Percentiles rank a stretch among this genome's conserved stretches.
Evolutionary conservation across 768 basidiomycete genomes (phyloP).

Genomic region (Xanthoconium stramineum): DNA sequence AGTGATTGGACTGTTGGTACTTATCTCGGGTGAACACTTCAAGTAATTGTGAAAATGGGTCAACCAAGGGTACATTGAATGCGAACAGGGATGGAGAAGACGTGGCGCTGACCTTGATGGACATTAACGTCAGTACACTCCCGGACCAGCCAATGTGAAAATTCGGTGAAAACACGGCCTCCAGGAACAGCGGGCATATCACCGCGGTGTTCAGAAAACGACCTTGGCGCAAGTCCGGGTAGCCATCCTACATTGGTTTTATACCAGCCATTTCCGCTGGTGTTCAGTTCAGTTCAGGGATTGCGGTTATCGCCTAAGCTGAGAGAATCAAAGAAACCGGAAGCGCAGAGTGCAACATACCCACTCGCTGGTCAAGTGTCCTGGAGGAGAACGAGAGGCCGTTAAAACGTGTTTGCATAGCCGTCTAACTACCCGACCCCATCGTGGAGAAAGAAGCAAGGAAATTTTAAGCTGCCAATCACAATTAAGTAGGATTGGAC

Average conservation of each 20-base stretch:
- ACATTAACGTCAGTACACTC: too few species aligned
- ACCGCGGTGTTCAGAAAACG: not conserved
- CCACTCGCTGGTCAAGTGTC: not conserved
- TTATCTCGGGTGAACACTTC: not conserved
- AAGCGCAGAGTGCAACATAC: not conserved
- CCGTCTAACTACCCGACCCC: slow-evolving; percentile 1
- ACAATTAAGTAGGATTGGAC: not conserved
- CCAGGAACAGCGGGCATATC: not conserved
- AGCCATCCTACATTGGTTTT: too few species aligned
- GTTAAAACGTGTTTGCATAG: not conserved
- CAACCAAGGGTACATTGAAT: not conserved
- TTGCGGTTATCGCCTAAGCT: not conserved
- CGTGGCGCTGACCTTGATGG: too few species aligned
- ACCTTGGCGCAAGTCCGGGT: too few species aligned
- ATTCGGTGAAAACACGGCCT: not conserved
- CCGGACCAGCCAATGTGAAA: too few species aligned
- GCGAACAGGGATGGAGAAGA: not conserved
- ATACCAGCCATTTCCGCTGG: not conserved
- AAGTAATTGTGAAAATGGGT: not conserved
- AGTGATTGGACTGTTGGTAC: too few species aligned
- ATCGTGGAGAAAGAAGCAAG: slow-evolving; percentile 15
- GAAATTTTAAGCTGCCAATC: not conserved
- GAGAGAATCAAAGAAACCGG: not conserved
- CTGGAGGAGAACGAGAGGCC: not conserved
- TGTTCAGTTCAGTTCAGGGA: not conserved